Conservation (phyloP, 345 rosid species). For the Crucihimalaya himalaica region DNA sequence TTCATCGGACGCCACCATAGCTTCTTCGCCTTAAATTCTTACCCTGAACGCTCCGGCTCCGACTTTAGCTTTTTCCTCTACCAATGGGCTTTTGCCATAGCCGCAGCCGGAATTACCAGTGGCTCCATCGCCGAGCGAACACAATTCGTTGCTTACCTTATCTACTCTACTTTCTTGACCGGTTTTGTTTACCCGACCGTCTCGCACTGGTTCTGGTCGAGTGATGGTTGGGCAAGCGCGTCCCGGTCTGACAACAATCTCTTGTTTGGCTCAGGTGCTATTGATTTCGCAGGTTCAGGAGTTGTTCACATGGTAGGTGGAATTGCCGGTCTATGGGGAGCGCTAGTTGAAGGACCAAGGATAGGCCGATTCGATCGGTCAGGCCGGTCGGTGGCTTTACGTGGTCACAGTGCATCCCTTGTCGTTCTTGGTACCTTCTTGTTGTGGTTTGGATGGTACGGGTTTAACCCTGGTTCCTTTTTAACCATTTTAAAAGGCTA, state of each 20-base stretch:
- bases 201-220: conserved; percentile 84
- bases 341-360: conserved; percentile 71
- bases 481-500: conserved; percentile 48
- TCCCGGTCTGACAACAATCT: conserved; percentile 36
- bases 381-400: conserved; percentile 50
- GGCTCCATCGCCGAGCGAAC: conserved; percentile 85
- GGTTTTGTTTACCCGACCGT: conserved; percentile 72
- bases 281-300: conserved; percentile 85
- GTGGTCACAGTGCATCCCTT: conserved; percentile 71
- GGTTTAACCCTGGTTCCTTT: conserved; percentile 57
- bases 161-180: conserved; percentile 66
- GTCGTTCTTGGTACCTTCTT: conserved; percentile 76
- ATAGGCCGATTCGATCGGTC: conserved; percentile 59
- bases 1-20: conserved; percentile 61
- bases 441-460: conserved; percentile 69
- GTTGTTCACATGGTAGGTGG: conserved; percentile 90
- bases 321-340: conserved; percentile 79
- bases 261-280: conserved; percentile 55
- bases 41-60: conserved; percentile 31
- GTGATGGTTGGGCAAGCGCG: conserved; percentile 72
- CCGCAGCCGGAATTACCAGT: conserved; percentile 78
- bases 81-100: conserved; percentile 85
- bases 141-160: conserved; percentile 74
- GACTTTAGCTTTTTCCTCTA: conserved; percentile 72
- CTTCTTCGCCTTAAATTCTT: conserved; percentile 51